Conservation (phyloP, 2,329 filamentous ascomycete genomes). For the Thelonectria olida region DNA sequence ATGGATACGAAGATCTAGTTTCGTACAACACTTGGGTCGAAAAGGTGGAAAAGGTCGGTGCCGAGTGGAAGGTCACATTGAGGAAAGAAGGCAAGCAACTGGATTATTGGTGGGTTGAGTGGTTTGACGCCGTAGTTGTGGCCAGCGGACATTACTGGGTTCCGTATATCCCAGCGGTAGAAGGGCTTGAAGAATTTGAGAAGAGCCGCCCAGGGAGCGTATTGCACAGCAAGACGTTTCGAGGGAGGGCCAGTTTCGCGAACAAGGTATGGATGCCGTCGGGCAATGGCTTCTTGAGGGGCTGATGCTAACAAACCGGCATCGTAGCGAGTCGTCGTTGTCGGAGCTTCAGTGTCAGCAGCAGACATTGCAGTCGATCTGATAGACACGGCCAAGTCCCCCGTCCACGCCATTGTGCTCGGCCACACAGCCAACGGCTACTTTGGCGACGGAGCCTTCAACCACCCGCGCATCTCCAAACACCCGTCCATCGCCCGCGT, state of each 20-base stretch:
- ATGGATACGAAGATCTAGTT: conserved; percentile 61
- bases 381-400: conserved; percentile 54
- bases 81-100: conserved; percentile 44
- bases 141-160: conserved; percentile 69
- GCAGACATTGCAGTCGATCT: conserved; percentile 68
- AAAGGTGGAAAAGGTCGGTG: conserved; percentile 57
- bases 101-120: conserved; percentile 71
- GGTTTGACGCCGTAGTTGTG: conserved; percentile 68
- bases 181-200: conserved; percentile 59
- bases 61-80: conserved; percentile 63
- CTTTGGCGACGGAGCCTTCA: conserved; percentile 68
- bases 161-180: conserved; percentile 61
- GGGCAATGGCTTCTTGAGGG: background rate
- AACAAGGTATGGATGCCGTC: conserved; percentile 50
- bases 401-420: conserved; percentile 60
- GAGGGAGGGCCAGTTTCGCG: conserved; percentile 54
- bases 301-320: background rate
- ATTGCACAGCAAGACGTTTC: conserved; percentile 63
- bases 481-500: conserved; percentile 58
- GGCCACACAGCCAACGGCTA: conserved; percentile 60
- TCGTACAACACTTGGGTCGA: conserved; percentile 70
- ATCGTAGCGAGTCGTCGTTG: conserved; percentile 63
- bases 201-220: conserved; percentile 57
- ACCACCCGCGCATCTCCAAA: conserved; percentile 60
- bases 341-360: conserved; percentile 71